These are phyloP conservation scores for Fraxinus platypoda DNA, from an alignment of 305 asterid species.

Conservation along the genomic window DNA sequence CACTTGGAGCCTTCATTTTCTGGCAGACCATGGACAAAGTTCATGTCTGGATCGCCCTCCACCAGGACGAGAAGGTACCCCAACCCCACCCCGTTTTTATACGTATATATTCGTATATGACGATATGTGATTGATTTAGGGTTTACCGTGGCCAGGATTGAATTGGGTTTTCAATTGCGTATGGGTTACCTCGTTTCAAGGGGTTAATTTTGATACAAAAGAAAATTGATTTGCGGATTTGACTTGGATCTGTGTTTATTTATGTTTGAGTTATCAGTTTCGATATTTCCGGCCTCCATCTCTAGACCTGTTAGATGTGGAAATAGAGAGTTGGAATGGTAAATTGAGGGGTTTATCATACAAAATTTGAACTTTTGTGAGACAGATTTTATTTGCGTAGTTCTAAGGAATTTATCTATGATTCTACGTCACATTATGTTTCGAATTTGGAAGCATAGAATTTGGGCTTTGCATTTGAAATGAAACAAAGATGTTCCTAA, in stretches of 20 bases:
- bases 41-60: conserved; percentile 80
- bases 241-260: conserved; percentile 4
- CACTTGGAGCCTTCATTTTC: conserved; percentile 63
- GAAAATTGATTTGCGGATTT: background rate
- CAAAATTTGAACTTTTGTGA: background rate
- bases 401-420: background rate
- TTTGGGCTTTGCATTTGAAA: background rate
- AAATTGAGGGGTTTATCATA: background rate
- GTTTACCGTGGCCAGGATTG: conserved; percentile 3
- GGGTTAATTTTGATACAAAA: background rate
- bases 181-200: background rate
- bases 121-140: background rate
- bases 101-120: background rate
- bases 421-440: background rate
- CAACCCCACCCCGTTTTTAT: background rate
- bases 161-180: background rate
- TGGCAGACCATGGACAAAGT: conserved; percentile 80
- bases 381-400: background rate
- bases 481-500: background rate
- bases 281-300: background rate
- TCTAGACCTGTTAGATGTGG: background rate
- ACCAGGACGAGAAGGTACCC: conserved; percentile 72
- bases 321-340: background rate
- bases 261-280: background rate
- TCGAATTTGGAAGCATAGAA: background rate